phyloP scores from a whole-genome alignment of 1,284 basidiomycete species.

The Jaminaea rosea region DNA sequence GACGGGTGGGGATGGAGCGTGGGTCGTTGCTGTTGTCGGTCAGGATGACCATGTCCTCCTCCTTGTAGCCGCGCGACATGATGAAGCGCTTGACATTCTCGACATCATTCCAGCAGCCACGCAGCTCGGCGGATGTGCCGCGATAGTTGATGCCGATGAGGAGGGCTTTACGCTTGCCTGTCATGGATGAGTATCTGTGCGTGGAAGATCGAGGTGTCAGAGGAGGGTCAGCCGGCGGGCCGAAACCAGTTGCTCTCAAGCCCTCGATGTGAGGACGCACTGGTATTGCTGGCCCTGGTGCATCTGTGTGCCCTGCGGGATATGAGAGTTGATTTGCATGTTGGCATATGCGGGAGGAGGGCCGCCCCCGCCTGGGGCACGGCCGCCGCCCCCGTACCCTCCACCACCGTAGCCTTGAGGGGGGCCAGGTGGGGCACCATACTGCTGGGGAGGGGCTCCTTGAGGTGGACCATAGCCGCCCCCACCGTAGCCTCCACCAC shows the following conservation, averaged over 20 bases:
- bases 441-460: constrained; percentile 7
- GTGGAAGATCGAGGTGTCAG: background rate
- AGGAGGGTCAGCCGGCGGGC: background rate
- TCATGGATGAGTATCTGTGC: constrained; percentile 41
- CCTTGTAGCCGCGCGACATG: constrained; percentile 24
- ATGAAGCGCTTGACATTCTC: constrained; percentile 44
- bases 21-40: constrained; percentile 37
- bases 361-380: constrained; percentile 12
- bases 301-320: constrained; percentile 33
- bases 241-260: no score
- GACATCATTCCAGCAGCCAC: constrained; percentile 46
- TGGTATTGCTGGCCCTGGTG: constrained; percentile 12
- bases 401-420: constrained; percentile 11
- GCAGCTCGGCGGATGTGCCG: constrained; percentile 30
- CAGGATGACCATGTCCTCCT: constrained; percentile 46
- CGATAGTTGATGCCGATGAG: constrained; percentile 46
- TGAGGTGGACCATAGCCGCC: constrained; percentile 11
- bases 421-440: constrained; percentile 11
- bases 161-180: constrained; percentile 44
- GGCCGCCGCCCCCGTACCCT: constrained; percentile 22
- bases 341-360: constrained; percentile 33
- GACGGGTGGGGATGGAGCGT: constrained; percentile 42
- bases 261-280: constrained; percentile 1
- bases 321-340: constrained; percentile 22
- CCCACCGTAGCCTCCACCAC: background rate